Evolutionary conservation across 352 stramenopile species (phyloP).

Genomic region (Phytopythium aichiense): DNA sequence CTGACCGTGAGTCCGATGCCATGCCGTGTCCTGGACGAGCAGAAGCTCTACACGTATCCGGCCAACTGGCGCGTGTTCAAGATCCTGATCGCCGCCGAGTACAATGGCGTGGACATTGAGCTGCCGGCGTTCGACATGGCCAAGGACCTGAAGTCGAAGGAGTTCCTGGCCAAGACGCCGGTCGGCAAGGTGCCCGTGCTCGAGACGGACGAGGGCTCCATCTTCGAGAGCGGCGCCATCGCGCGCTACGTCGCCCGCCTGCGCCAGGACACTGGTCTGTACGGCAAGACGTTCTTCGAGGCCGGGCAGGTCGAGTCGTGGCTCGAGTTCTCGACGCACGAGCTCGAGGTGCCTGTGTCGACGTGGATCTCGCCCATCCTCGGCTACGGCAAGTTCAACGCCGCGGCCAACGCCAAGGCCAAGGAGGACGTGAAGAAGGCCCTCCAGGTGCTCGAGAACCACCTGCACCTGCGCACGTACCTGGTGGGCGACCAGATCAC

Average conservation of each 20-base stretch:
- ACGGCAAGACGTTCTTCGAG: constrained; percentile 89
- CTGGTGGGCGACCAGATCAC: constrained; percentile 92
- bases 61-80: constrained; percentile 94
- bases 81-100: constrained; percentile 93
- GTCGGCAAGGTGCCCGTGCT: constrained; percentile 85
- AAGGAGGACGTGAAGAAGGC: constrained; percentile 85
- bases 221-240: constrained; percentile 92
- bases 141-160: constrained; percentile 51
- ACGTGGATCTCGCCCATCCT: constrained; percentile 89
- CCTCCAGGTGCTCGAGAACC: constrained; percentile 84
- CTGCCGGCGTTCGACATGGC: constrained; percentile 70
- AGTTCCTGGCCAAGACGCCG: constrained; percentile 85
- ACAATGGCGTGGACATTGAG: constrained; percentile 84
- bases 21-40: not conserved
- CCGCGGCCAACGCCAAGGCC: constrained; percentile 72
- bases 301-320: constrained; percentile 90
- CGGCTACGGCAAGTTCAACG: constrained; percentile 80
- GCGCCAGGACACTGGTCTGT: constrained; percentile 83
- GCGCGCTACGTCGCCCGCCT: constrained; percentile 90
- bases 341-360: constrained; percentile 90
- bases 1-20: not conserved
- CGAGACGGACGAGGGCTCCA: constrained; percentile 79
- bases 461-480: constrained; percentile 89
- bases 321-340: constrained; percentile 91
- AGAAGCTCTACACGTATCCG: constrained; percentile 87